Evolutionary conservation across 2,329 filamentous ascomycete species (phyloP).

Genomic region (Plenodomus biglobosus): DNA sequence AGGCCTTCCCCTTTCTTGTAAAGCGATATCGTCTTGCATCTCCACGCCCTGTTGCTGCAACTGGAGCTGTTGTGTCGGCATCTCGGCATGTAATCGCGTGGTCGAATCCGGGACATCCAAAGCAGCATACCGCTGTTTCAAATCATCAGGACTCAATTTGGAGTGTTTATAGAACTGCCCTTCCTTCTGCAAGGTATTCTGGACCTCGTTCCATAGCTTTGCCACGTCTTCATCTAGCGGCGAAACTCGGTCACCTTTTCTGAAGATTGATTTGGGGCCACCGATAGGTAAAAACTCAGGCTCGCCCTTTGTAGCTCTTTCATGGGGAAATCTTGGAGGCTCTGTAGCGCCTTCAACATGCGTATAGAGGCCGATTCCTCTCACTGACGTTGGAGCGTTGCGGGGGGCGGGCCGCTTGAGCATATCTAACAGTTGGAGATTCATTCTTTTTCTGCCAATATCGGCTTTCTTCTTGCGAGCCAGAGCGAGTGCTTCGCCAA

Average conservation of each 20-base stretch:
- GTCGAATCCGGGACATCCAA: neutral
- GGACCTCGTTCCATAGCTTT: neutral
- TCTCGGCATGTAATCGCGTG: neutral
- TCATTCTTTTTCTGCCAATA: conserved; percentile 6
- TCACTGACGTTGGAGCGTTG: conserved; percentile 9
- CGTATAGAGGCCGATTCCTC: conserved; percentile 33
- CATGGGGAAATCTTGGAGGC: neutral
- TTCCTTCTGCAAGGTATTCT: neutral
- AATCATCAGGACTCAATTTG: neutral
- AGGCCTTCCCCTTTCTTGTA: neutral
- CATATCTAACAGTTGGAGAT: conserved; percentile 21
- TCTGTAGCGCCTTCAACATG: conserved; percentile 16
- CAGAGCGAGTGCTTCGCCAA: too few species aligned
- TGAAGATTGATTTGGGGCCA: neutral
- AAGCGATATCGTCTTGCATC: neutral
- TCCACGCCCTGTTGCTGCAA: neutral
- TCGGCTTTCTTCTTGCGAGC: neutral
- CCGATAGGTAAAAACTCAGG: conserved; percentile 5
- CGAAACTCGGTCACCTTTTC: neutral
- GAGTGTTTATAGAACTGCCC: neutral
- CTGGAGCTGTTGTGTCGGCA: neutral
- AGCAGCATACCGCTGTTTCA: neutral
- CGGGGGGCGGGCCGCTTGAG: conserved; percentile 6
- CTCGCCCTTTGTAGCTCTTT: neutral
- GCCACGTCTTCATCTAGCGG: neutral